Evolutionary conservation across 768 basidiomycete species (phyloP), one percentile per base, ranked within the genome.

Genomic region (Boletus patriciae): DNA sequence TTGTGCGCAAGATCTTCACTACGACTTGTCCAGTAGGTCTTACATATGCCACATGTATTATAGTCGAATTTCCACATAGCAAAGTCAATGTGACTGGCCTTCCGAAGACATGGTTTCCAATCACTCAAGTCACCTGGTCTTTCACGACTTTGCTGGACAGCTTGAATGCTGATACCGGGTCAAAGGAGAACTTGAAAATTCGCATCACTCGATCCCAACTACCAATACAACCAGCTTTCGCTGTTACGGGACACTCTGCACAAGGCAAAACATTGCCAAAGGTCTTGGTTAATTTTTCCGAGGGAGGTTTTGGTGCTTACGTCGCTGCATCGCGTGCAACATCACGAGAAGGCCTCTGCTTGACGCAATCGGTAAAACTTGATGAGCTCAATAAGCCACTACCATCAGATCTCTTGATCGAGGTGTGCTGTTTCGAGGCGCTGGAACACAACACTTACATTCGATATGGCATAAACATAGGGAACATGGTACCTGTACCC

Each of bases 191-290:
- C n/a, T n/a, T n/a, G 12, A 61, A 55, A 6, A 2, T 55, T 2
- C 1, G 19, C 19, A n/a, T 62, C 11, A 34, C 21, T 7, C 12
- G 38, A 0, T 55, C 54, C 41, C 72, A 74, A 43, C 34, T 69
- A 1, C 64, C 62, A 0, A 62, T 71, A 21, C 61, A 74, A 31
- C 70, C 68, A 0, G 71, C 58, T 3, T 33, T 33, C 11, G 11
- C 33, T 11, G 11, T 33, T 10, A 33, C 11, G 11, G 33, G 11
- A 12, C 33, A 33, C 33, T 33, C 33, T 12, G 11, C 33, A 33
- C 9, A 33, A 12, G 33, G 33, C 10, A 33, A 33, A 11, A 33
- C 11, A 10, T 11, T 33, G 10, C 33, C 33, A 3, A 33, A 33
- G 11, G 33, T 33, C 10, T 11, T 33, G 10, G 33, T 33, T 11